Evolutionary conservation across 768 basidiomycete species (phyloP).

Genomic region (Suillus alpinus): DNA sequence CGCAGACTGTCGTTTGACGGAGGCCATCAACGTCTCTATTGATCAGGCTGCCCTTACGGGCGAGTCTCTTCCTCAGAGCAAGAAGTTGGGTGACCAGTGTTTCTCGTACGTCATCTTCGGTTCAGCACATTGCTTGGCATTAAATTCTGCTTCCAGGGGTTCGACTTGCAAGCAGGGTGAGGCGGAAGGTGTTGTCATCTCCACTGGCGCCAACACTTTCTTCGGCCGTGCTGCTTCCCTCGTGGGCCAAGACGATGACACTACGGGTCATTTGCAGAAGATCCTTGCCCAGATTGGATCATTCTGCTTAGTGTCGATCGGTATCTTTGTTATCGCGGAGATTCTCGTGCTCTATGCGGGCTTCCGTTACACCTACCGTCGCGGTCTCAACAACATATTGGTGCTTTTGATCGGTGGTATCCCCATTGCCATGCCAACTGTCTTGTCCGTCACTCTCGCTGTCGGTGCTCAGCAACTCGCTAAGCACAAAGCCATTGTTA

Average conservation of each 20-base stretch:
- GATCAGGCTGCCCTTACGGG: slow-evolving; percentile 98
- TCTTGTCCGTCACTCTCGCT: slow-evolving; percentile 95
- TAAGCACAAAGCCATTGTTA: slow-evolving; percentile 99
- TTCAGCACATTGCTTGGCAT: slow-evolving; percentile 7
- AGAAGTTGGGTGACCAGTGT: slow-evolving; percentile 94
- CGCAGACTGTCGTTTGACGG: slow-evolving; percentile 94
- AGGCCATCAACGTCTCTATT: slow-evolving; percentile 96
- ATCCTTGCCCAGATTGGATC: slow-evolving; percentile 97
- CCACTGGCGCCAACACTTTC: slow-evolving; percentile 97
- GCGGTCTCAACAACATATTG: slow-evolving; percentile 95
- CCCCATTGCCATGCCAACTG: slow-evolving; percentile 99
- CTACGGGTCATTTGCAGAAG: slow-evolving; percentile 97
- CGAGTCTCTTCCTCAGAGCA: slow-evolving; percentile 90
- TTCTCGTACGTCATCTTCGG: slow-evolving; percentile 76
- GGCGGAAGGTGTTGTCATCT: slow-evolving; percentile 97
- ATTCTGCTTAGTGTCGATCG: slow-evolving; percentile 95
- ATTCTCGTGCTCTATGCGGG: slow-evolving; percentile 92
- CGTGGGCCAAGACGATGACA: slow-evolving; percentile 96
- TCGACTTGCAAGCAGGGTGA: slow-evolving; percentile 99
- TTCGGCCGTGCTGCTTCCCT: slow-evolving; percentile 98
- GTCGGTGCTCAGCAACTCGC: slow-evolving; percentile 99
- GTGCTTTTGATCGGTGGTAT: slow-evolving; percentile 99
- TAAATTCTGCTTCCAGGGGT: slow-evolving; percentile 48
- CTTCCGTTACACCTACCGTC: slow-evolving; percentile 88
- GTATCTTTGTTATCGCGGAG: slow-evolving; percentile 92